Conservation (phyloP, 345 rosid genomes). For the Eucalyptus victrix region DNA sequence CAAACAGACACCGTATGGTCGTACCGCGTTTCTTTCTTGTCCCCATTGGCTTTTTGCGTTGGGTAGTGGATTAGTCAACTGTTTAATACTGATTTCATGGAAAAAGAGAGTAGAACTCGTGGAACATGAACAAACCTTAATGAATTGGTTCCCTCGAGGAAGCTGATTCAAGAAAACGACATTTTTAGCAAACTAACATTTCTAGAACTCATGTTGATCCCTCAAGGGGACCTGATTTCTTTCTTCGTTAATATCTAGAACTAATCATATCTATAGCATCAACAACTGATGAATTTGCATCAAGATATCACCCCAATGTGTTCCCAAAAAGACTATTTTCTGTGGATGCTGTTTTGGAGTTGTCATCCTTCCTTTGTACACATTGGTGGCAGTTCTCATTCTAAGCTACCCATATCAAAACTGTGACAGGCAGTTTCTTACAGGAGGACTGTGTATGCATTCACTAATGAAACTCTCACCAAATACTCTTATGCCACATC, state of each 20-base stretch:
- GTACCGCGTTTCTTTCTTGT: neutral
- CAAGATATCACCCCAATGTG: neutral
- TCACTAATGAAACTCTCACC: conserved; percentile 91
- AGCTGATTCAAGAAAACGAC: neutral
- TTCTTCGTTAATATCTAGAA: neutral
- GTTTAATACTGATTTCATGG: neutral
- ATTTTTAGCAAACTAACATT: neutral
- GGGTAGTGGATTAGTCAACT: neutral
- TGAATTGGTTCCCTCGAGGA: neutral
- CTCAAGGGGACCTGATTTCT: neutral
- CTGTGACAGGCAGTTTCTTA: conserved; percentile 76
- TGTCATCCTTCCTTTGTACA: neutral
- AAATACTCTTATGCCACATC: conserved; percentile 95
- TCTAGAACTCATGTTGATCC: neutral
- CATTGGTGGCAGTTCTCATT: neutral
- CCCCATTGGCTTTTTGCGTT: neutral
- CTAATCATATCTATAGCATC: neutral
- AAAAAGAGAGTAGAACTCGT: too few relatives aligned
- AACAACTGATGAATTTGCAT: neutral
- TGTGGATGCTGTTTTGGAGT: neutral
- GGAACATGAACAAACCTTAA: too few relatives aligned
- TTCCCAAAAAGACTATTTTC: neutral
- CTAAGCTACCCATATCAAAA: neutral
- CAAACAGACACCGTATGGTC: too few relatives aligned
- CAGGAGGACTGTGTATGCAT: conserved; percentile 80